A percentile compares a stretch with the other conserved stretches of the same genome.
Conservation (phyloP, 2,329 filamentous ascomycete genomes). For the Clonostachys byssicola region DNA sequence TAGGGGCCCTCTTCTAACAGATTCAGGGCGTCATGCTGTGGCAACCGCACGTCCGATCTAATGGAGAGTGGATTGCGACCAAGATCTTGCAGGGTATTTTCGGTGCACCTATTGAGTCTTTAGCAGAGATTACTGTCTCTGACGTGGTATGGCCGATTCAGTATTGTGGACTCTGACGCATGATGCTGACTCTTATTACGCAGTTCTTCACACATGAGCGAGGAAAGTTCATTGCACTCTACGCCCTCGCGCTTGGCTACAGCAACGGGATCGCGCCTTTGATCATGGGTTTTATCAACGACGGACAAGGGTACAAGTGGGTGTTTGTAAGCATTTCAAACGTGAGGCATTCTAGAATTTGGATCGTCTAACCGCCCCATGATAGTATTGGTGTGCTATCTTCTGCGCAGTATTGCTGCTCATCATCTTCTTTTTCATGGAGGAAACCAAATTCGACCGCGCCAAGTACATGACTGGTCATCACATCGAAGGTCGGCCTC, state of each 20-base stretch:
- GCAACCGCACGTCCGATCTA: slow-evolving; percentile 1
- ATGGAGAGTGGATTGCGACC: slow-evolving; percentile 37
- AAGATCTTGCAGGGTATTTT: slow-evolving; percentile 38
- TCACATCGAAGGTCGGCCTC: too few relatives aligned
- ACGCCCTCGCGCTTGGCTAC: slow-evolving; percentile 25
- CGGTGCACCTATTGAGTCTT: slow-evolving; percentile 36
- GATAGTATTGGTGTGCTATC: slow-evolving; percentile 29
- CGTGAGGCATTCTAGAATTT: too few relatives aligned
- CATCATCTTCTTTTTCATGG: slow-evolving; percentile 50
- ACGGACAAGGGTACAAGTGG: slow-evolving; percentile 16
- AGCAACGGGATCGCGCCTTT: slow-evolving; percentile 1
- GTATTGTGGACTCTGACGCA: too few relatives aligned
- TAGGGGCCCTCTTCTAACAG: background rate
- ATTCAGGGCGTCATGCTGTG: background rate
- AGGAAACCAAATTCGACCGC: slow-evolving; percentile 52
- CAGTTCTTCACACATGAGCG: slow-evolving; percentile 34
- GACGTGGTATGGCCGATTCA: slow-evolving; percentile 22
- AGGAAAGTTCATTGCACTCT: slow-evolving; percentile 35
- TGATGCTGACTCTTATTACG: background rate
- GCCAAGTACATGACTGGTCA: background rate
- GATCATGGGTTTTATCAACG: slow-evolving; percentile 5
- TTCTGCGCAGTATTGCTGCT: slow-evolving; percentile 26
- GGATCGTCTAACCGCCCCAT: too few relatives aligned
- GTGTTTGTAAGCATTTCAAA: slow-evolving; percentile 8
- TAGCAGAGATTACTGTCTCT: slow-evolving; percentile 37